These are phyloP conservation scores for Phialemonium atrogriseum DNA, from an alignment of 2,329 filamentous ascomycete genomes.

Conservation along the genomic window DNA sequence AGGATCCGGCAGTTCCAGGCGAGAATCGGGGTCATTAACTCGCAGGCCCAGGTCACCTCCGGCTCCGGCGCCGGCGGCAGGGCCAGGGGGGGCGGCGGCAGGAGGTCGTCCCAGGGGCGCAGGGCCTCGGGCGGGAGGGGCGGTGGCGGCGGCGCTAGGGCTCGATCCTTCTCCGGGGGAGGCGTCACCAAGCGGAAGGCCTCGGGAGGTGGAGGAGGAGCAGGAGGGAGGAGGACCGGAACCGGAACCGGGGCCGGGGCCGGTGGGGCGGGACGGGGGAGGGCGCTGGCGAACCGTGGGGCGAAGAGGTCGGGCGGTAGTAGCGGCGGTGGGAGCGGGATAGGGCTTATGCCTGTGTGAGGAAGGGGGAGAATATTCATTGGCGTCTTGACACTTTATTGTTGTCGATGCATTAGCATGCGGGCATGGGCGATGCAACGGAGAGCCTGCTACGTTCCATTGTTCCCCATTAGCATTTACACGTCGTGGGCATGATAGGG, in stretches of 20 bases:
- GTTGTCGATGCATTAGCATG: too few species aligned
- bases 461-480: too few species aligned
- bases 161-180: constrained; percentile 8
- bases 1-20: constrained; percentile 20
- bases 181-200: constrained; percentile 13
- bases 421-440: too few species aligned
- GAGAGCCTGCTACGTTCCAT: too few species aligned
- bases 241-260: background rate
- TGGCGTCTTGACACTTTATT: too few species aligned
- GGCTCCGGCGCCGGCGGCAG: constrained; percentile 14
- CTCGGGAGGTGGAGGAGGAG: constrained; percentile 2
- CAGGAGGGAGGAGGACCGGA: background rate
- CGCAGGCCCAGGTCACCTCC: constrained; percentile 9
- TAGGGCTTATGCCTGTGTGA: too few species aligned
- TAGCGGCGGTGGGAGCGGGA: too few species aligned
- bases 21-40: constrained; percentile 4
- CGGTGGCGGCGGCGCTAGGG: constrained; percentile 6
- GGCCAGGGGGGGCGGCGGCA: constrained; percentile 5
- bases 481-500: too few species aligned
- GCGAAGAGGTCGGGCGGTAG: too few species aligned
- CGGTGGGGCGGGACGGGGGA: too few species aligned
- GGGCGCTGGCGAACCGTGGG: too few species aligned
- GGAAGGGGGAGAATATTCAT: too few species aligned
- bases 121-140: constrained; percentile 7
- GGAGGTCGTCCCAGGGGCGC: constrained; percentile 8